These are phyloP conservation scores for Phalaenopsis hybrid DNA, from an alignment of 116 monocot genomes.

Conservation along the genomic window DNA sequence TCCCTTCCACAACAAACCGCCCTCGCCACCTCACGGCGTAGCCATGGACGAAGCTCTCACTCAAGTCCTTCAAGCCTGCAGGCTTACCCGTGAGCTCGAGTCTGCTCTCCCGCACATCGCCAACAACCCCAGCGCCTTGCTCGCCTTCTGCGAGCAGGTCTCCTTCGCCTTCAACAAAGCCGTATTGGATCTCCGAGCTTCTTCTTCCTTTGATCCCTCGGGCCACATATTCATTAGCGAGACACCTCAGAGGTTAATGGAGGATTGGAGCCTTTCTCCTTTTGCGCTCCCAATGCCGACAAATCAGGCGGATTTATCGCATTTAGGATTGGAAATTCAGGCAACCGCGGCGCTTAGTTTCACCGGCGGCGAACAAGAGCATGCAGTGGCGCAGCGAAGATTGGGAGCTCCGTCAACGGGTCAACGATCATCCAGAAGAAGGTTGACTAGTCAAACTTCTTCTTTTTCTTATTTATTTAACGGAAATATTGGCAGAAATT, in stretches of 20 bases:
- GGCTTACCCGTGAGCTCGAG: constrained; percentile 31
- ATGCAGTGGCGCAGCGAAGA: background rate
- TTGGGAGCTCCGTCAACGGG: background rate
- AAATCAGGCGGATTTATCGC: background rate
- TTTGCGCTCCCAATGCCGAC: background rate
- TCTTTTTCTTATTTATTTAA: no score
- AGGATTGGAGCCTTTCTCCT: background rate
- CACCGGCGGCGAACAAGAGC: background rate
- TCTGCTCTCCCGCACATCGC: constrained; percentile 8
- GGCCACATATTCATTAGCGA: no score
- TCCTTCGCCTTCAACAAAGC: constrained; percentile 25
- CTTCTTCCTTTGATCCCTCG: background rate
- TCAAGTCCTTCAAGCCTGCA: constrained; percentile 39
- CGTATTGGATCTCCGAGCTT: constrained; percentile 6
- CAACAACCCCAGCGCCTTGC: constrained; percentile 17
- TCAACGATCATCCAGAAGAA: constrained; percentile 34
- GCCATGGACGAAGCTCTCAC: constrained; percentile 40
- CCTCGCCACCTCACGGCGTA: background rate
- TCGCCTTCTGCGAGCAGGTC: constrained; percentile 26
- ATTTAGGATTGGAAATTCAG: background rate
- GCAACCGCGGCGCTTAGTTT: background rate
- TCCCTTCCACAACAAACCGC: background rate
- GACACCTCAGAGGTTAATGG: background rate
- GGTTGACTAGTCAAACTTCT: constrained; percentile 27
- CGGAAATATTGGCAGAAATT: no score